Percentiles rank a stretch among this genome's conserved stretches.
Evolutionary conservation across 2,329 filamentous ascomycete species (phyloP).

Genomic region (Macrophomina pseudophaseolina): DNA sequence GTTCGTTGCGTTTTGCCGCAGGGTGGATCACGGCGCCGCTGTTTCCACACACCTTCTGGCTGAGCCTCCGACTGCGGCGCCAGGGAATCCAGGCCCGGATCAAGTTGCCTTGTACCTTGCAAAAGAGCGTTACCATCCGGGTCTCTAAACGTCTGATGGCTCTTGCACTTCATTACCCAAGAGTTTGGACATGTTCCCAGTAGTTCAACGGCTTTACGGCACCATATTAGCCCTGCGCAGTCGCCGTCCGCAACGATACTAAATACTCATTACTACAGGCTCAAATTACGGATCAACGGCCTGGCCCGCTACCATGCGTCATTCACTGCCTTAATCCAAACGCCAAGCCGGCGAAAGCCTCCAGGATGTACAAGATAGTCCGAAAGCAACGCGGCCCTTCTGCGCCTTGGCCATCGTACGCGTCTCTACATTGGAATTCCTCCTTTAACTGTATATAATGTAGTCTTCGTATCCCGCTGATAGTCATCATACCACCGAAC

Average conservation of each 20-base stretch:
- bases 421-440: background rate
- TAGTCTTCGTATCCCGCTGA: background rate
- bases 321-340: constrained; percentile 8
- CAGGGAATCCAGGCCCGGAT: background rate
- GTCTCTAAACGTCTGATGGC: background rate
- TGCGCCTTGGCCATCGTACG: constrained; percentile 10
- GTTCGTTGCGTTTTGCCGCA: background rate
- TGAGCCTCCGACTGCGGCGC: background rate
- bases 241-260: background rate
- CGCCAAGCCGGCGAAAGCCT: background rate
- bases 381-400: constrained; percentile 12
- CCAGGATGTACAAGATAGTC: background rate
- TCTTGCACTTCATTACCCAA: background rate
- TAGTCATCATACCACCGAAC: background rate
- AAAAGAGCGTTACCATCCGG: background rate
- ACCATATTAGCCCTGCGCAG: background rate
- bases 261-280: background rate
- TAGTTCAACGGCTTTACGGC: background rate
- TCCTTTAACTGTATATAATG: constrained; percentile 15
- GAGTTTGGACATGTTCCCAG: background rate
- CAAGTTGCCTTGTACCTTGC: background rate
- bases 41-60: background rate
- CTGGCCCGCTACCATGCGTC: constrained; percentile 1
- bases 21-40: background rate
- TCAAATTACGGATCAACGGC: background rate